Base-by-base conservation (phyloP, 2,329 filamentous ascomycete genomes). In the Nemania sp. region DNA sequence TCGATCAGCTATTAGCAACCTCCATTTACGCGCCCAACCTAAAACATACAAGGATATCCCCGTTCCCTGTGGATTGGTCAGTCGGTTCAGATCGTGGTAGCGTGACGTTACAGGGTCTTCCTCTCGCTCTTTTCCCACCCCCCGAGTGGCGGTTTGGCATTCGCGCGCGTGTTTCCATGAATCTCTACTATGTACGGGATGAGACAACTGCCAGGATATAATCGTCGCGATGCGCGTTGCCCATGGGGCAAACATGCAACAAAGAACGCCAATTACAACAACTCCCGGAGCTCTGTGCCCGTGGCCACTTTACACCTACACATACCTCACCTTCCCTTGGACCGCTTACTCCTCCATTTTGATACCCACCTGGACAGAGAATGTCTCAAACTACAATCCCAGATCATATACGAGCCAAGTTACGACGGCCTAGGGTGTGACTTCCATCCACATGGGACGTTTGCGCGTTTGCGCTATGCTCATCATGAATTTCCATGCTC, bases 11-110 rank as follows among this genome's bases (percentile, higher is more conserved):
- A 80, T 69, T 74, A 70, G 71, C 68, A 73, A 73, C 71, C 71
- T 71, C 72, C 70, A 67, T 72, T 77, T 82, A 82, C 74, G 79
- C 80, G 79, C 79, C 78, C 67, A 59, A 66, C 66, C 62, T 60
- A 63, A 31, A 65, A 62, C 61, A 61, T 69, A 67, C 76, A 74
- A 69, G 76, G 75, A 71, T 74, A 59, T 59, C 47, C 50, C 46
- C 37, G 51, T 49, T 56, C 55, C 60, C 54, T 60, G 63, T 43
- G 61, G 60, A 64, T 46, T 51, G 37, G 45, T 63, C 56, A 48
- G 50, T 57, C 60, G 57, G 39, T 57, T 47, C 53, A 50, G 49
- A 59, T 37, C 58, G 53, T 54, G 46, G 56, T 56, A 56, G 61
- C 65, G 61, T 59, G 57, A 65, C 64, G 55, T 61, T 66, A 59